These are phyloP conservation scores for Paracoccidioides brasiliensis DNA, from an alignment of 2,329 filamentous ascomycete genomes.

Conservation along the genomic window DNA sequence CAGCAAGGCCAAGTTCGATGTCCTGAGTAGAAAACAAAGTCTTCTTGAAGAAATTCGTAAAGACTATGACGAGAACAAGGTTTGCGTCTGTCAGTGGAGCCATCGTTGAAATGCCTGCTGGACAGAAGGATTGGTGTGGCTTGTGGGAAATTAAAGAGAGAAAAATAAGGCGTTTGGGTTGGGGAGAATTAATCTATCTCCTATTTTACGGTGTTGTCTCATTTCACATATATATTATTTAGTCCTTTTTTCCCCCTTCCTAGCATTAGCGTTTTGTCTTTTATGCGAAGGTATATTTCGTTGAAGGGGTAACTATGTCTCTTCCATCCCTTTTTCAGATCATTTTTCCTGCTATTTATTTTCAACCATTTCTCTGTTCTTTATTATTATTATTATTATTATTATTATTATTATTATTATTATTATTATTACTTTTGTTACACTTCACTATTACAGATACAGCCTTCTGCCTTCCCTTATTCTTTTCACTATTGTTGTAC, in stretches of 20 bases:
- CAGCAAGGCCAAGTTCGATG: neutral
- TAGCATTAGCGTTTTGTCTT: neutral
- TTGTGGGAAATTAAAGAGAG: neutral
- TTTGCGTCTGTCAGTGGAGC: slow-evolving; percentile 11
- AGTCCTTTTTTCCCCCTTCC: neutral
- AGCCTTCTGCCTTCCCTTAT: neutral
- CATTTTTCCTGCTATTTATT: neutral
- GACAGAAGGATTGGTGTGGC: neutral
- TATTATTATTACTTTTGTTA: neutral
- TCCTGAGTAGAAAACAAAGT: too few relatives aligned
- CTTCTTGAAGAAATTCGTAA: neutral
- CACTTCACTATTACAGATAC: neutral
- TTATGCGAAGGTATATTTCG: neutral
- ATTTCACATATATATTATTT: neutral
- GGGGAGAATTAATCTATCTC: neutral
- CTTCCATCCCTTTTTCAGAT: neutral
- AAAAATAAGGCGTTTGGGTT: slow-evolving; percentile 3
- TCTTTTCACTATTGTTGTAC: too few relatives aligned
- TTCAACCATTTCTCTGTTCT: neutral
- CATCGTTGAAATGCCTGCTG: slow-evolving; percentile 1
- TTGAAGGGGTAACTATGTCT: neutral
- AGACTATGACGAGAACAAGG: neutral
- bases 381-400: neutral
- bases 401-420: neutral
- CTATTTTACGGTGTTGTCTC: neutral